These are phyloP conservation scores for Xylariaceae sp. DNA, from an alignment of 2,329 filamentous ascomycete genomes.

Conservation along the genomic window DNA sequence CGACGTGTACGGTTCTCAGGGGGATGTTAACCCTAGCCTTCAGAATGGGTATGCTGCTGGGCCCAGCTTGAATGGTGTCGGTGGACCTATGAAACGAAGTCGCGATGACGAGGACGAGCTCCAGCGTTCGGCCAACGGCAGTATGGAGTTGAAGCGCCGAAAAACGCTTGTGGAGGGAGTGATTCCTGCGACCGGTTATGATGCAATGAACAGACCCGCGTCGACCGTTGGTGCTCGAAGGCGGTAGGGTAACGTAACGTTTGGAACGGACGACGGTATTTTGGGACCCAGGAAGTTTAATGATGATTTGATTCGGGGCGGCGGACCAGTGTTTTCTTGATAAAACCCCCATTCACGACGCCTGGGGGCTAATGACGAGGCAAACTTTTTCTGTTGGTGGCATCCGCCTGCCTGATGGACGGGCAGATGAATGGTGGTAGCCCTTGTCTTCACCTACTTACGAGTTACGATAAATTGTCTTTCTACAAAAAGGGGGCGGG, in stretches of 20 bases:
- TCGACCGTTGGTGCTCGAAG: slow-evolving; percentile 38
- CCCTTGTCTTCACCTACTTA: slow-evolving; percentile 32
- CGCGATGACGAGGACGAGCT: slow-evolving; percentile 56
- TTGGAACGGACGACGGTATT: background rate
- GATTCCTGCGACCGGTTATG: slow-evolving; percentile 46
- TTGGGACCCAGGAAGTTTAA: slow-evolving; percentile 13
- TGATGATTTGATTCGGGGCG: slow-evolving; percentile 20
- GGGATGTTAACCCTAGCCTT: slow-evolving; percentile 52
- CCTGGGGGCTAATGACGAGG: slow-evolving; percentile 33
- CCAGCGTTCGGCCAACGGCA: slow-evolving; percentile 57
- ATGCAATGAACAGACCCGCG: slow-evolving; percentile 44
- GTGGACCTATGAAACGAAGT: slow-evolving; percentile 41
- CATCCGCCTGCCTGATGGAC: slow-evolving; percentile 19
- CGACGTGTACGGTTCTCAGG: slow-evolving; percentile 66
- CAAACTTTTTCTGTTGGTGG: slow-evolving; percentile 31
- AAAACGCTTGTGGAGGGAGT: slow-evolving; percentile 66
- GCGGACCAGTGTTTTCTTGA: slow-evolving; percentile 20
- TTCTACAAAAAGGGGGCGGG: slow-evolving; percentile 36
- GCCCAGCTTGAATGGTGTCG: slow-evolving; percentile 60
- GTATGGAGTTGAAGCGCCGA: slow-evolving; percentile 67
- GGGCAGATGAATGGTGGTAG: slow-evolving; percentile 29
- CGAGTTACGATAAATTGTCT: slow-evolving; percentile 33
- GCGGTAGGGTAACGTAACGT: slow-evolving; percentile 13
- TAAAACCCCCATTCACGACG: slow-evolving; percentile 30
- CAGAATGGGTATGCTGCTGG: slow-evolving; percentile 61